Conservation (phyloP, 139 green algal species). For the Diplosphaera chodatii region DNA sequence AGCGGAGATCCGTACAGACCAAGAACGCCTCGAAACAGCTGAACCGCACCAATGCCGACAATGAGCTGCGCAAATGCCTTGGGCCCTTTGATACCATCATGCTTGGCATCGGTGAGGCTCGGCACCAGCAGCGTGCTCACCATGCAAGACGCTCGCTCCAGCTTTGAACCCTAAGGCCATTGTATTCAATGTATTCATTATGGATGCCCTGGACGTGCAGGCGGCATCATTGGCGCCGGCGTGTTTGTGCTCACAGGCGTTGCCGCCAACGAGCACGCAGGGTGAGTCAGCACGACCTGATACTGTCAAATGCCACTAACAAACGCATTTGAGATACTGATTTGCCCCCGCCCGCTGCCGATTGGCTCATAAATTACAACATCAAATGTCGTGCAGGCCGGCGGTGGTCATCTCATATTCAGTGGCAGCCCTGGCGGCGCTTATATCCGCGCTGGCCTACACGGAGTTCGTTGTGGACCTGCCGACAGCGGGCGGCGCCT, state of each 20-base stretch:
- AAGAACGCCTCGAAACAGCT: too few relatives aligned
- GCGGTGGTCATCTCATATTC: constrained; percentile 60
- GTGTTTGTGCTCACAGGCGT: constrained; percentile 85
- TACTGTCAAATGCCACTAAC: too few relatives aligned
- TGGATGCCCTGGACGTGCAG: constrained; percentile 13
- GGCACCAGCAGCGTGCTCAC: too few relatives aligned
- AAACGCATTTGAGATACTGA: too few relatives aligned
- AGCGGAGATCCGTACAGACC: too few relatives aligned
- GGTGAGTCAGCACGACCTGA: constrained; percentile 14
- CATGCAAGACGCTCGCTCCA: too few relatives aligned
- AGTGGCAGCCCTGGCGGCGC: constrained; percentile 48
- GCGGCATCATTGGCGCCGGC: constrained; percentile 80
- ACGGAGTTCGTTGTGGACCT: constrained; percentile 75
- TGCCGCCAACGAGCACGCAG: constrained; percentile 49
- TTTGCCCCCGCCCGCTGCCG: too few relatives aligned
- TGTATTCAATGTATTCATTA: too few relatives aligned
- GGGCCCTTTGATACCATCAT: constrained; percentile 2
- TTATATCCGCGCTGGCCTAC: constrained; percentile 81
- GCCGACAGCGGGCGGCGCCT: constrained; percentile 73
- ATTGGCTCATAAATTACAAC: too few relatives aligned
- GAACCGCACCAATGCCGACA: too few relatives aligned
- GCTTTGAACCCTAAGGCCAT: too few relatives aligned
- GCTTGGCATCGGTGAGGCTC: background rate
- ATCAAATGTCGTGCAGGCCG: too few relatives aligned
- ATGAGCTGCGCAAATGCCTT: background rate